Percentiles rank a stretch among this genome's conserved stretches.
Evolutionary conservation across 495 filamentous ascomycete species (phyloP).

Genomic region (Daldinia concentrica): DNA sequence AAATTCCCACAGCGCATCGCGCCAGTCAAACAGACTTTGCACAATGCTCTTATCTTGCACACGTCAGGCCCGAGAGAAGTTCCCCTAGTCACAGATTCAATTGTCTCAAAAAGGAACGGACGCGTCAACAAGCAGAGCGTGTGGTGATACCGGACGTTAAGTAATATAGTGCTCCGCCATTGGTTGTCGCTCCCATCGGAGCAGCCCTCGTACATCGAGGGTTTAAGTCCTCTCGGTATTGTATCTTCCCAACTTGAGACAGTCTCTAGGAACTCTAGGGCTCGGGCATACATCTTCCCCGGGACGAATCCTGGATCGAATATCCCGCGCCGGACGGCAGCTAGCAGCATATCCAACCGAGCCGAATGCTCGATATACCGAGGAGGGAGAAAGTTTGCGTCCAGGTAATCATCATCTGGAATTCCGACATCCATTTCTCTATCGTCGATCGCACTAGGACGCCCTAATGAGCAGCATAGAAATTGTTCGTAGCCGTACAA

Average conservation of each 20-base stretch:
- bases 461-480: conserved; percentile 56
- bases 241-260: conserved; percentile 52
- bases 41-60: conserved; percentile 17
- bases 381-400: conserved; percentile 41
- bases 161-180: conserved; percentile 41
- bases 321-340: conserved; percentile 29
- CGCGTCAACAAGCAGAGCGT: conserved; percentile 44
- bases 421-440: conserved; percentile 51
- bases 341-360: conserved; percentile 30
- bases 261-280: conserved; percentile 47
- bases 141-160: conserved; percentile 50
- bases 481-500: conserved; percentile 58
- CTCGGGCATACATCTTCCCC: conserved; percentile 31
- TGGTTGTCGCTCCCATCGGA: conserved; percentile 33
- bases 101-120: conserved; percentile 44
- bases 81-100: conserved; percentile 13
- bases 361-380: conserved; percentile 43
- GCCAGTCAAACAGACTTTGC: conserved; percentile 33
- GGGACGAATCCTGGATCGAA: conserved; percentile 36
- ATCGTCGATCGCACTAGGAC: conserved; percentile 58
- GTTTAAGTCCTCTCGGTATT: conserved; percentile 47
- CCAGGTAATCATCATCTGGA: conserved; percentile 46
- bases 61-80: conserved; percentile 21
- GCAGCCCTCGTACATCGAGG: conserved; percentile 22
- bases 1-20: conserved; percentile 32